A percentile compares a stretch with the other conserved stretches of the same genome.
Conservation (phyloP, 495 filamentous ascomycete genomes). For the Neurospora africana region DNA sequence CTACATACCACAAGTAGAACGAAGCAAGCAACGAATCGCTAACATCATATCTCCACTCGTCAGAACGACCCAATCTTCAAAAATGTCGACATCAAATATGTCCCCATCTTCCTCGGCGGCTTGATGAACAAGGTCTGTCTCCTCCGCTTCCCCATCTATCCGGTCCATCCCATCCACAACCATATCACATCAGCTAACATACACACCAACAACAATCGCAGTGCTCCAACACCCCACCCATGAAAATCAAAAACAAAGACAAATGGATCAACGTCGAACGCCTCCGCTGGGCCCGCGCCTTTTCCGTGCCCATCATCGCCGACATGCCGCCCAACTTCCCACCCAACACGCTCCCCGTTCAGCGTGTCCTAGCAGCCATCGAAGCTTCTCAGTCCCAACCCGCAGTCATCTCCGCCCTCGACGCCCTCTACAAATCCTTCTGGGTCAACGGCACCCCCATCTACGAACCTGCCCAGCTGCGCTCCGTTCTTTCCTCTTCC, state of each 20-base stretch:
- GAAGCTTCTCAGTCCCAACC: constrained; percentile 22
- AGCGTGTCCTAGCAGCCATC: constrained; percentile 36
- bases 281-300: constrained; percentile 47
- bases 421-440: constrained; percentile 43
- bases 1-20: neutral
- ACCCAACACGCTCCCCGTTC: constrained; percentile 39
- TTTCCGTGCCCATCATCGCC: constrained; percentile 48
- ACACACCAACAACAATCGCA: neutral
- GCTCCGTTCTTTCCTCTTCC: neutral
- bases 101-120: constrained; percentile 61
- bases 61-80: constrained; percentile 55
- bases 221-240: constrained; percentile 52
- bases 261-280: constrained; percentile 52
- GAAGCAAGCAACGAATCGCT: neutral
- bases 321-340: constrained; percentile 49
- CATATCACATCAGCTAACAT: neutral
- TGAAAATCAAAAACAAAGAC: constrained; percentile 63
- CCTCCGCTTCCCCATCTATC: neutral
- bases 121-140: constrained; percentile 46
- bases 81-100: constrained; percentile 48
- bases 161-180: neutral
- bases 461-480: constrained; percentile 38
- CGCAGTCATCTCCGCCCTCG: constrained; percentile 34
- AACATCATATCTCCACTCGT: neutral
- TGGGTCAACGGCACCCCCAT: constrained; percentile 46